phyloP scores from a whole-genome alignment of 306 rosid species.

The Cyamopsis tetragonoloba region DNA sequence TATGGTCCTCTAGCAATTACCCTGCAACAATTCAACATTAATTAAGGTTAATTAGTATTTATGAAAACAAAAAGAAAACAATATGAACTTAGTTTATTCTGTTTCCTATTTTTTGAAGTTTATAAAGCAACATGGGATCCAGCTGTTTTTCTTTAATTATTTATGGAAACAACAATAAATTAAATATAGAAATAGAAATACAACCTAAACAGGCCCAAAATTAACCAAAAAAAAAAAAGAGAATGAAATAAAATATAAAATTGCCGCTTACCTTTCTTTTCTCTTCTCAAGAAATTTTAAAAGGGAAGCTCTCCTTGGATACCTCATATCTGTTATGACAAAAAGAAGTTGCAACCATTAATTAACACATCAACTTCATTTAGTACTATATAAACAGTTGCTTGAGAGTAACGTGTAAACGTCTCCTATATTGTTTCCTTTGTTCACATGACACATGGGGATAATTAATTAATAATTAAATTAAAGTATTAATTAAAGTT shows the following conservation, averaged over 20 bases:
- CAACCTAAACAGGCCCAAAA: too few species aligned
- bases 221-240: neutral
- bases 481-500: neutral
- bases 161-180: too few species aligned
- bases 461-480: too few species aligned
- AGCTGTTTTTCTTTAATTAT: too few species aligned
- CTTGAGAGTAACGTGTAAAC: neutral
- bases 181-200: too few species aligned
- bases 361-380: constrained; percentile 9
- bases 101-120: too few species aligned
- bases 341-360: neutral
- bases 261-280: constrained; percentile 63
- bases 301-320: constrained; percentile 82
- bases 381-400: too few species aligned
- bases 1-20: constrained; percentile 68
- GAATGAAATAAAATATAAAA: neutral
- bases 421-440: neutral
- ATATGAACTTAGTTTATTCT: too few species aligned
- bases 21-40: constrained; percentile 32
- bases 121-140: too few species aligned
- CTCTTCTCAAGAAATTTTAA: constrained; percentile 88
- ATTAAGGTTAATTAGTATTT: neutral
- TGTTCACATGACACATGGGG: neutral
- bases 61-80: neutral
- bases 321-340: constrained; percentile 51